These are phyloP conservation scores for Fusarium siculi DNA, from an alignment of 2,329 filamentous ascomycete genomes.

Conservation along the genomic window DNA sequence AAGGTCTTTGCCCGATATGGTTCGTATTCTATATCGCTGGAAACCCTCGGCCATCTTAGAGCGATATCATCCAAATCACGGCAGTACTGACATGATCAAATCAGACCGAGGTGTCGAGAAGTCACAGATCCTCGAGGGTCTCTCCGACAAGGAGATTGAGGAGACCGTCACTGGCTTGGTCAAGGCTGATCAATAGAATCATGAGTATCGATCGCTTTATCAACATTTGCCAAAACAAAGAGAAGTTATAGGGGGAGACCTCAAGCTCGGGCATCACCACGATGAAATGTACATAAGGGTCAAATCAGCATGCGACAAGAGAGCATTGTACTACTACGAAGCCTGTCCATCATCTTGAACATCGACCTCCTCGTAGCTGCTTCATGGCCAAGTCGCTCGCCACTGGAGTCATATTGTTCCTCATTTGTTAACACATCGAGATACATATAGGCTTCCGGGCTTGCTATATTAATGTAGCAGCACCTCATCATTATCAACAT, in stretches of 20 bases:
- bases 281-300: slow-evolving; percentile 42
- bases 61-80: neutral
- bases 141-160: slow-evolving; percentile 71
- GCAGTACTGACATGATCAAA: slow-evolving; percentile 15
- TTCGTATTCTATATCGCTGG: slow-evolving; percentile 52
- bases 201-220: neutral
- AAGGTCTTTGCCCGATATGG: slow-evolving; percentile 94
- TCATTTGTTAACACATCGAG: neutral
- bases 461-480: neutral
- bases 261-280: slow-evolving; percentile 13
- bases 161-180: slow-evolving; percentile 66
- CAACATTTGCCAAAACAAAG: slow-evolving; percentile 3
- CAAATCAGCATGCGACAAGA: slow-evolving; percentile 34
- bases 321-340: slow-evolving; percentile 39
- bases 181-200: slow-evolving; percentile 48
- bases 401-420: neutral
- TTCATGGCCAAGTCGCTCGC: neutral
- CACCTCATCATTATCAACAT: neutral
- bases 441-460: neutral
- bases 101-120: slow-evolving; percentile 67
- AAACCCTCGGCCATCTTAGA: neutral
- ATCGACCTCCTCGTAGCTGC: neutral
- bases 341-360: neutral
- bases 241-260: slow-evolving; percentile 1
- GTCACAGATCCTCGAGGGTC: slow-evolving; percentile 66